Evolutionary conservation across 495 filamentous ascomycete species (phyloP).

Genomic region (Penicillium bialowiezense): DNA sequence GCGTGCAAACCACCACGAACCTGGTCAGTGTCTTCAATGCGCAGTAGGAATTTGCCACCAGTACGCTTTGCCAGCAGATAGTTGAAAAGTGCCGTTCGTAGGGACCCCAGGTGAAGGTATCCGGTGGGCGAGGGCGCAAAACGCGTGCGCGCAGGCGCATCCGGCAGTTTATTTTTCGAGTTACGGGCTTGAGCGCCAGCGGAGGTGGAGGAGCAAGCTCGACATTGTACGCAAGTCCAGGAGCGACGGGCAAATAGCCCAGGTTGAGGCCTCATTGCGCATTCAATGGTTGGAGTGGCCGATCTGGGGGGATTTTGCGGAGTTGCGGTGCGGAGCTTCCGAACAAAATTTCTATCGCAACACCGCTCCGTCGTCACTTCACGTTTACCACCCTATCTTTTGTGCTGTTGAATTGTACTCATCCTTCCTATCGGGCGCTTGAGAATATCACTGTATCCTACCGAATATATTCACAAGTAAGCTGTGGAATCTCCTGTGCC

Average conservation of each 20-base stretch:
- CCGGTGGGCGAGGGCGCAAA: constrained; percentile 97
- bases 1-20: constrained; percentile 41
- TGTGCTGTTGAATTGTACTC: neutral
- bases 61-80: constrained; percentile 85
- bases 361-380: constrained; percentile 9
- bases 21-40: constrained; percentile 95
- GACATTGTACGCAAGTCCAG: constrained; percentile 45
- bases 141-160: constrained; percentile 74
- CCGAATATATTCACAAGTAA: neutral
- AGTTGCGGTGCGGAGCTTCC: constrained; percentile 27
- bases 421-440: neutral
- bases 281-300: neutral
- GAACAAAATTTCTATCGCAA: constrained; percentile 23
- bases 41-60: constrained; percentile 86
- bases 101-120: constrained; percentile 84
- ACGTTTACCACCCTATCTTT: neutral
- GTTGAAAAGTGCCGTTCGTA: constrained; percentile 90
- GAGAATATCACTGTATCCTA: neutral
- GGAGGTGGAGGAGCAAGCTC: constrained; percentile 30
- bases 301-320: constrained; percentile 16
- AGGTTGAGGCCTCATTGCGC: neutral
- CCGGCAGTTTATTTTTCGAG: constrained; percentile 45
- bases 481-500: neutral
- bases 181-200: constrained; percentile 23
- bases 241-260: constrained; percentile 34